phyloP scores from a whole-genome alignment of 192 early-diverging fungal species.

The Podochytrium sp. region DNA sequence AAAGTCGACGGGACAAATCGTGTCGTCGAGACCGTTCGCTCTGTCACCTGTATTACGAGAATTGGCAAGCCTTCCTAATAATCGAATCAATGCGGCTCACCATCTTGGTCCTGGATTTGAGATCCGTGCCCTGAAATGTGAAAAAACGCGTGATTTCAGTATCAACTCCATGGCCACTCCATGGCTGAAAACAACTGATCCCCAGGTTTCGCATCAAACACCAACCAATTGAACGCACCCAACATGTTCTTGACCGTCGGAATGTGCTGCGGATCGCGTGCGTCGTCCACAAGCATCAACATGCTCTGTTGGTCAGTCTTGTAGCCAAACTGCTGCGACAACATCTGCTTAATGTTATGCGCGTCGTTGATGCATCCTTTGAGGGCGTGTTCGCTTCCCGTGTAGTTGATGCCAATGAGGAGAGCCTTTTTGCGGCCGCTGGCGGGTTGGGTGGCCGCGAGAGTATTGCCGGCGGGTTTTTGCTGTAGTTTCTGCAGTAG shows the following conservation, averaged over 20 bases:
- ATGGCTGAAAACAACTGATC: constrained; percentile 49
- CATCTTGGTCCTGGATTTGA: constrained; percentile 49
- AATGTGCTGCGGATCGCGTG: constrained; percentile 31
- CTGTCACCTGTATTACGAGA: too few relatives aligned
- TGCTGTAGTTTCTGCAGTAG: not conserved
- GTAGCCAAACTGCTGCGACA: constrained; percentile 35
- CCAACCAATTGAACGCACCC: constrained; percentile 53
- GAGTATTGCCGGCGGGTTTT: not conserved
- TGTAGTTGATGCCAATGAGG: constrained; percentile 44
- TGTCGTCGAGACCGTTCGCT: constrained; percentile 45
- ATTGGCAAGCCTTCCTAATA: too few relatives aligned
- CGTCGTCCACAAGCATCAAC: constrained; percentile 49
- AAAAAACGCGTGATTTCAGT: not conserved
- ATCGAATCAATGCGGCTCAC: too few relatives aligned
- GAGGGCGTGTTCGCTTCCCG: constrained; percentile 14
- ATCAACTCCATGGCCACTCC: too few relatives aligned
- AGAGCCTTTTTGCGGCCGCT: constrained; percentile 30
- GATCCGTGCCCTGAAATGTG: constrained; percentile 63
- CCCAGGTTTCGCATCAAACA: constrained; percentile 49
- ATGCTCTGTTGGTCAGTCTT: constrained; percentile 10
- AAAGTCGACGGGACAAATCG: constrained; percentile 79
- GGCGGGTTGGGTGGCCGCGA: not conserved
- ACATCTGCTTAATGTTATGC: constrained; percentile 26
- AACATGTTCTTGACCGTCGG: constrained; percentile 57
- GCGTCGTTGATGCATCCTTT: constrained; percentile 41